phyloP scores from a whole-genome alignment of 78 protist species.

The Chrysochromulina parva region DNA sequence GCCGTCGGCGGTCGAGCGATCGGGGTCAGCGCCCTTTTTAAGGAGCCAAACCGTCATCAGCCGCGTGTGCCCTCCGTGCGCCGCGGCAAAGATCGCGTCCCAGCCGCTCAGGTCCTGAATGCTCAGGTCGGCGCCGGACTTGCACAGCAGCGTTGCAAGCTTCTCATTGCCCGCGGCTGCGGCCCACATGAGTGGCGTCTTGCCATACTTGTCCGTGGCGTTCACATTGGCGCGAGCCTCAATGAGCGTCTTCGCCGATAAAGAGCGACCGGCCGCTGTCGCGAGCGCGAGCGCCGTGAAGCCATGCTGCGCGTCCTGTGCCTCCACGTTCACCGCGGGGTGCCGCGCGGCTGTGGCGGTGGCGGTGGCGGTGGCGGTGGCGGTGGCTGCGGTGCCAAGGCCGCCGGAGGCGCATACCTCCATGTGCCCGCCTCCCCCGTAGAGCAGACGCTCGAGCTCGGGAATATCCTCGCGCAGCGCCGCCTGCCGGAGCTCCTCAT shows the following conservation, averaged over 20 bases:
- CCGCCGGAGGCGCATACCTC: no score
- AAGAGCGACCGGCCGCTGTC: no score
- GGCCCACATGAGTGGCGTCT: slow-evolving; percentile 9
- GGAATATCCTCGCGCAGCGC: no score
- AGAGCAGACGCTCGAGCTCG: no score
- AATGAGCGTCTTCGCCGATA: not conserved
- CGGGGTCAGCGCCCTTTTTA: not conserved
- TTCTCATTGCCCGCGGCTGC: not conserved
- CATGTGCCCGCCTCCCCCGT: no score
- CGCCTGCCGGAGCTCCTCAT: no score
- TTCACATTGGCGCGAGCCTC: not conserved
- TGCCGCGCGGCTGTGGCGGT: no score
- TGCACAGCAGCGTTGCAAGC: not conserved
- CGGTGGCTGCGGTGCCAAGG: no score
- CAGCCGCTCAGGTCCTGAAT: not conserved
- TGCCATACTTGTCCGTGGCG: not conserved
- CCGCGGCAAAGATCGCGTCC: not conserved
- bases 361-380: no score
- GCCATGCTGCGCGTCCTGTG: no score
- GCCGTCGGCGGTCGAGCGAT: not conserved
- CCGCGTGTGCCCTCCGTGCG: not conserved
- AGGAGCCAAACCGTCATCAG: not conserved
- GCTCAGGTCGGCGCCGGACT: not conserved
- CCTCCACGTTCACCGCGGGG: no score
- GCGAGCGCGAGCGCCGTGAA: no score